Evolutionary conservation across 768 basidiomycete species (phyloP).

Genomic region (Phaffia tasmanica): DNA sequence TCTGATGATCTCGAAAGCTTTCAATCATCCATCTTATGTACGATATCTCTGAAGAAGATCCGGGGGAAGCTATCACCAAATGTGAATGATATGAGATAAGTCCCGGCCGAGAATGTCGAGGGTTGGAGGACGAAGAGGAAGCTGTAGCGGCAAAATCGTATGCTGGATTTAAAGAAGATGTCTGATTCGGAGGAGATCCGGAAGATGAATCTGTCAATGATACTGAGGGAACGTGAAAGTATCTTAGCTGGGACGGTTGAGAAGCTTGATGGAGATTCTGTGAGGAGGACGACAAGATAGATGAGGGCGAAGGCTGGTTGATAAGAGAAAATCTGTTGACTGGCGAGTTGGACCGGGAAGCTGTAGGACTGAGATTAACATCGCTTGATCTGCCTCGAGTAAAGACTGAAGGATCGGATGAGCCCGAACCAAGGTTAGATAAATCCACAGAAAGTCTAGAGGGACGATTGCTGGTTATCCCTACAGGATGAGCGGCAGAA

Average conservation of each 20-base stretch:
- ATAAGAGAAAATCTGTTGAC: conserved; percentile 10
- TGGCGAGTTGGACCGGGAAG: conserved; percentile 1
- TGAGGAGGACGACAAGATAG: background rate
- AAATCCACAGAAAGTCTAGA: conserved; percentile 11
- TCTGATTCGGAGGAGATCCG: background rate
- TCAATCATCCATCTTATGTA: background rate
- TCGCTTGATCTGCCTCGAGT: conserved; percentile 13
- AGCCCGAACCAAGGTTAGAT: background rate
- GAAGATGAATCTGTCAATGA: background rate
- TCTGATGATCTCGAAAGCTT: conserved; percentile 1
- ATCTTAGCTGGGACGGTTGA: conserved; percentile 10
- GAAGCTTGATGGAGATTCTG: background rate
- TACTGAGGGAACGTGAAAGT: background rate
- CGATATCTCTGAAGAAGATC: background rate
- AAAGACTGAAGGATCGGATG: background rate
- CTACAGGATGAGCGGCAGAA: background rate
- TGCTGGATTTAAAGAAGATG: background rate
- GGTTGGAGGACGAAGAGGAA: too few species aligned
- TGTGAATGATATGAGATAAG: conserved; percentile 17
- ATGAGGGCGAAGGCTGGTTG: background rate
- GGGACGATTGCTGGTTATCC: conserved; percentile 9
- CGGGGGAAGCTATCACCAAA: background rate
- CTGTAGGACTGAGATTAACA: background rate
- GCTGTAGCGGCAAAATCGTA: background rate
- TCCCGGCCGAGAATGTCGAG: background rate